Conservation (phyloP, 2,329 filamentous ascomycete species). For the Pseudocercospora pini-densiflorae region DNA sequence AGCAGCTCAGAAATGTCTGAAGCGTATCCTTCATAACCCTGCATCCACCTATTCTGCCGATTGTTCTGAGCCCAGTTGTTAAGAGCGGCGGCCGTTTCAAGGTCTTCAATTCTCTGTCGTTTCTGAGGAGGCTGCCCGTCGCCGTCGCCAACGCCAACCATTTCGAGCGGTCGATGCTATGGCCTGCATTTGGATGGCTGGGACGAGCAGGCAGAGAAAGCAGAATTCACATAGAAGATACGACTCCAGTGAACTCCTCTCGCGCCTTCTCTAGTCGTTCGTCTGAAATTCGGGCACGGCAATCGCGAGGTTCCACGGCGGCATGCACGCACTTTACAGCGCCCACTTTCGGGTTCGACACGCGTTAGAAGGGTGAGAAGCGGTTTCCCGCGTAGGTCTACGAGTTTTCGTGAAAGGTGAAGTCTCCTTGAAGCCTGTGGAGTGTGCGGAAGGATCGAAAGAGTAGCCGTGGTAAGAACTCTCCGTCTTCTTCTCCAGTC, state of each 20-base stretch:
- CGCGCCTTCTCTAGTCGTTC: neutral
- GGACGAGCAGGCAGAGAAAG: neutral
- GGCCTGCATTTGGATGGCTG: neutral
- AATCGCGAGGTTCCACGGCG: neutral
- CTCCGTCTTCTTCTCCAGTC: neutral
- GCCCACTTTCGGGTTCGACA: neutral
- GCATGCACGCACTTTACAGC: neutral
- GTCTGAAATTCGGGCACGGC: constrained; percentile 3
- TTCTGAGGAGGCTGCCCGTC: constrained; percentile 1
- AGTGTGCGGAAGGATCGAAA: neutral
- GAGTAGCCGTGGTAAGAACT: neutral
- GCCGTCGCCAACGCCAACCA: constrained; percentile 5
- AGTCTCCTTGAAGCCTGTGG: neutral
- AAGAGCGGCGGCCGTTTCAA: neutral
- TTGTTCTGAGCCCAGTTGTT: neutral
- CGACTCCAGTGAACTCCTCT: neutral
- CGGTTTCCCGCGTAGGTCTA: neutral
- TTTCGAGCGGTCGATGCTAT: neutral
- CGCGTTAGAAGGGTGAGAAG: neutral
- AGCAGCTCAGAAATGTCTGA: neutral
- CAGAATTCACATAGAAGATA: neutral
- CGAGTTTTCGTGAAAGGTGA: neutral
- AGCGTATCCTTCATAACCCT: neutral
- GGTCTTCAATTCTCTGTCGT: neutral
- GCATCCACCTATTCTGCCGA: neutral